Conservation (phyloP, 2,329 filamentous ascomycete genomes). For the Ascochyta rabiei region DNA sequence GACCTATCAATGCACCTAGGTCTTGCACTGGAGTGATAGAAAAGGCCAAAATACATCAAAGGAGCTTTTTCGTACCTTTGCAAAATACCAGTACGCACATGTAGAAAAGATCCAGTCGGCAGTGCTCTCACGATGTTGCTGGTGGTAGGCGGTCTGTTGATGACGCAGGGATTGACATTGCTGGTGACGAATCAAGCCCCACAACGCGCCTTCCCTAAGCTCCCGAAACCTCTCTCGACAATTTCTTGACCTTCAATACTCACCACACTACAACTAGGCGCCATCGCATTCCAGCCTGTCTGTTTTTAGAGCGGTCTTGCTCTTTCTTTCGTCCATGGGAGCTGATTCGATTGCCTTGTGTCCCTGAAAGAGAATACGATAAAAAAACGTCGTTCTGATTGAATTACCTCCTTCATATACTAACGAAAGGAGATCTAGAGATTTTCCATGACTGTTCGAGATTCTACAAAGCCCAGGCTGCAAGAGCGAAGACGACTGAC, state of each 20-base stretch:
- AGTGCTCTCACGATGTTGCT: too few species aligned
- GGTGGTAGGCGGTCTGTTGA: neutral
- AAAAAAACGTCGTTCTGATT: neutral
- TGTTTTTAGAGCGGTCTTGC: neutral
- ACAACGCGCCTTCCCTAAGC: conserved; percentile 9
- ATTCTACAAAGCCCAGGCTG: conserved; percentile 32
- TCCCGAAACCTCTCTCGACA: neutral
- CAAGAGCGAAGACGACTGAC: conserved; percentile 34
- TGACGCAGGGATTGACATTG: conserved; percentile 1
- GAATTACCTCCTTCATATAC: neutral
- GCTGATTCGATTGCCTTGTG: too few species aligned
- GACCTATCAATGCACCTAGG: too few species aligned
- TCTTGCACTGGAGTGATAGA: too few species aligned
- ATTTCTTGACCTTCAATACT: neutral
- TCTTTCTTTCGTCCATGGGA: neutral
- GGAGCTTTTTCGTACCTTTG: too few species aligned
- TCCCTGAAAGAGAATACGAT: too few species aligned
- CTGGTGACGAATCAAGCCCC: conserved; percentile 10
- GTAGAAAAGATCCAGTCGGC: too few species aligned
- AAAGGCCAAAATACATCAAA: too few species aligned
- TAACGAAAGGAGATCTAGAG: conserved; percentile 5
- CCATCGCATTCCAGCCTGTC: too few species aligned
- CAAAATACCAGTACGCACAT: too few species aligned
- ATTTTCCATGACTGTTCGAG: neutral
- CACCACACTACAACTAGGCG: neutral